Evolutionary conservation across 2,329 filamentous ascomycete genomes (phyloP).

Genomic region (Cordyceps militaris): DNA sequence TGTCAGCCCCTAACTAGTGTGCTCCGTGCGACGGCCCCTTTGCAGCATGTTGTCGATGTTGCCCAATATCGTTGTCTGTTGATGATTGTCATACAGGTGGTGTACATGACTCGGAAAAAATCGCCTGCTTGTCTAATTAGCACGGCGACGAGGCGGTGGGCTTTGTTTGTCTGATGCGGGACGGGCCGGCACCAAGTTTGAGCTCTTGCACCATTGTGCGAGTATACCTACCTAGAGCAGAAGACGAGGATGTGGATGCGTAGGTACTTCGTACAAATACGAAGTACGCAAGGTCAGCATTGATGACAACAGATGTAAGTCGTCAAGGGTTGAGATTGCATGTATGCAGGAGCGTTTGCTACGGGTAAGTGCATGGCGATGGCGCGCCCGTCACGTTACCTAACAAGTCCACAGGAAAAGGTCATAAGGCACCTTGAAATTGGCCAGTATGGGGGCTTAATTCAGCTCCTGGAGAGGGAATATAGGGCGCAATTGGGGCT

Average conservation of each 20-base stretch:
- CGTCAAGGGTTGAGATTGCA: neutral
- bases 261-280: no score
- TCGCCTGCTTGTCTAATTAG: neutral
- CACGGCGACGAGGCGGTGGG: neutral
- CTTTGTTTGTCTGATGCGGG: neutral
- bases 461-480: neutral
- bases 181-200: neutral
- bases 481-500: neutral
- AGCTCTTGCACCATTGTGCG: neutral
- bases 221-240: neutral
- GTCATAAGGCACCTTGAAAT: neutral
- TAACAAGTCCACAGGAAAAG: no score
- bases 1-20: neutral
- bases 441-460: no score
- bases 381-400: neutral
- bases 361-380: neutral
- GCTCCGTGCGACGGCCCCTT: neutral
- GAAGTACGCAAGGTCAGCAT: no score
- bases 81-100: neutral
- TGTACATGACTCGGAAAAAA: neutral
- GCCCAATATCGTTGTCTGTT: neutral
- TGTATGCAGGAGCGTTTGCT: neutral
- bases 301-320: no score
- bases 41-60: neutral
- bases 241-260: no score